Percentiles rank a stretch among this genome's conserved stretches.
Conservation (phyloP, 2,329 filamentous ascomycete species). For the Calycina marina region DNA sequence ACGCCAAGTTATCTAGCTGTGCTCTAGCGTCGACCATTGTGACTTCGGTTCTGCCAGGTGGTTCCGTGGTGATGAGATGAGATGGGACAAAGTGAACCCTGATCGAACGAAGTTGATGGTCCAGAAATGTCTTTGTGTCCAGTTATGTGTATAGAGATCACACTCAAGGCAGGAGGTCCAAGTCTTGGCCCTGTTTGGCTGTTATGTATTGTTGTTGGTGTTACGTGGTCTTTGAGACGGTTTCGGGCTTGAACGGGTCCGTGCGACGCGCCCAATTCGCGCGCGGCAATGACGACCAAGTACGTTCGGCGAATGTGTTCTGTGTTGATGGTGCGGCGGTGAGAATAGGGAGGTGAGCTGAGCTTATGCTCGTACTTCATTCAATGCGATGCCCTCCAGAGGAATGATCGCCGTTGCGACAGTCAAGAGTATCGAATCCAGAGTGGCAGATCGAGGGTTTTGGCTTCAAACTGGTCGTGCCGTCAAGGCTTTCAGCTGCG, state of each 20-base stretch:
- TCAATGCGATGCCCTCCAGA: neutral
- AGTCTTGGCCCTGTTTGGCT: no score
- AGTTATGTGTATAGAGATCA: no score
- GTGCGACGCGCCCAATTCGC: no score
- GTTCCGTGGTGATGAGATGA: neutral
- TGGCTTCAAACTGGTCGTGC: constrained; percentile 1
- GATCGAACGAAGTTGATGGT: no score
- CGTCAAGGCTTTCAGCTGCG: neutral
- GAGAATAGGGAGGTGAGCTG: neutral
- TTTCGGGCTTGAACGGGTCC: no score
- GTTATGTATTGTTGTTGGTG: no score
- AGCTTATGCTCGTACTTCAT: constrained; percentile 1
- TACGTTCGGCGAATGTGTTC: no score
- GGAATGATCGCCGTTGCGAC: neutral
- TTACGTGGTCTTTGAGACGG: no score
- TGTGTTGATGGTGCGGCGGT: neutral
- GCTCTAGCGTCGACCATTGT: constrained; percentile 4
- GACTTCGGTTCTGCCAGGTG: neutral
- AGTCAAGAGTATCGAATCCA: constrained; percentile 1
- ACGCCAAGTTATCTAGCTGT: constrained; percentile 11
- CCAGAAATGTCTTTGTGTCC: no score
- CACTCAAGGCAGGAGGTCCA: no score
- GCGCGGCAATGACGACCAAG: no score
- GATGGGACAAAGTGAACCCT: no score
- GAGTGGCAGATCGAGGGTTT: constrained; percentile 1